A percentile compares a stretch with the other conserved stretches of the same genome.
Evolutionary conservation across 805 yeast species (phyloP).

Genomic region (Lipomyces oligophaga): DNA sequence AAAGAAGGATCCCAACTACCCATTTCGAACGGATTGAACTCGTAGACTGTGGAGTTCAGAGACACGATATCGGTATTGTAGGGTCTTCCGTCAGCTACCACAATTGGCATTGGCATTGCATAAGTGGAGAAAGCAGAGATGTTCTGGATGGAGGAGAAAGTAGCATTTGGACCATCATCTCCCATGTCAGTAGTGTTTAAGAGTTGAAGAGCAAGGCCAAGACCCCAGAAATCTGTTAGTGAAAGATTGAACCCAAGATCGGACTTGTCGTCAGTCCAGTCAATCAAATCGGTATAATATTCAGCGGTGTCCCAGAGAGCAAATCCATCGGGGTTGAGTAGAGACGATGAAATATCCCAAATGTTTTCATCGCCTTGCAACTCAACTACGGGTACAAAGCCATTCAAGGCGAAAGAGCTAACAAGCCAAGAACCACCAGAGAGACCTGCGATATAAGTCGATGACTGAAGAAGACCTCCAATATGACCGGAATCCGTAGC

Average conservation of each 20-base stretch:
- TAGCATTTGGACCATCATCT: conserved; percentile 56
- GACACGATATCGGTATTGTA: conserved; percentile 50
- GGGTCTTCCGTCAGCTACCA: conserved; percentile 48
- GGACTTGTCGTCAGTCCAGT: conserved; percentile 49
- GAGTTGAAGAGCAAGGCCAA: conserved; percentile 68
- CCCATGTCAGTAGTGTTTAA: conserved; percentile 58
- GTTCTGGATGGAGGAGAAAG: conserved; percentile 55
- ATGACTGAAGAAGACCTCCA: conserved; percentile 53
- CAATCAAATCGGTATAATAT: conserved; percentile 42
- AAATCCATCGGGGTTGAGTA: conserved; percentile 30
- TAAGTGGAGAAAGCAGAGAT: conserved; percentile 58
- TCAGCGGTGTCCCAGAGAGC: conserved; percentile 47
- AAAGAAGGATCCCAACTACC: conserved; percentile 87
- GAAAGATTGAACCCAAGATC: conserved; percentile 67
- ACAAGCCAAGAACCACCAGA: conserved; percentile 76
- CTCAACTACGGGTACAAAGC: conserved; percentile 39
- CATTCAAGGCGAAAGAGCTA: conserved; percentile 45
- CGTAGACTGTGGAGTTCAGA: conserved; percentile 60
- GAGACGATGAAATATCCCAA: conserved; percentile 36
- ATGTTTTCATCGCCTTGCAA: conserved; percentile 29
- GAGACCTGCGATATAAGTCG: conserved; percentile 58
- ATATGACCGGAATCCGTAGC: conserved; percentile 38
- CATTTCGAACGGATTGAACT: conserved; percentile 57
- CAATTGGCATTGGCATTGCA: conserved; percentile 69
- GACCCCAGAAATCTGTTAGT: conserved; percentile 77